phyloP scores from a whole-genome alignment of 441 rosid species.

The Breynia disticha region DNA sequence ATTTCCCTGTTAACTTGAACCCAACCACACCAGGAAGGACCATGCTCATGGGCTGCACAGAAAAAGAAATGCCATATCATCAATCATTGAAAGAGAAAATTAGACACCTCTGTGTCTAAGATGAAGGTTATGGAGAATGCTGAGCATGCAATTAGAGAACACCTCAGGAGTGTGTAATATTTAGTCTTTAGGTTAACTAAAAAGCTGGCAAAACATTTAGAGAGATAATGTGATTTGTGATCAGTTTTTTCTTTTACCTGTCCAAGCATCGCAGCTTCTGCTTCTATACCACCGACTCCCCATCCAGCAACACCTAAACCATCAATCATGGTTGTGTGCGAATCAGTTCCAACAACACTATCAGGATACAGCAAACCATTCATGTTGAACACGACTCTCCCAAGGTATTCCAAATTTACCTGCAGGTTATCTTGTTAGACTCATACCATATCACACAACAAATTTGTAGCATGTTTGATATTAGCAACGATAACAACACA shows the following conservation, averaged over 20 bases:
- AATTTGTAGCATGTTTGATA: background rate
- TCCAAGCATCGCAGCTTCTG: slow-evolving; percentile 99
- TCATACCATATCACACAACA: too few species aligned
- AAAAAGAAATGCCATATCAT: slow-evolving; percentile 4
- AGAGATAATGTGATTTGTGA: background rate
- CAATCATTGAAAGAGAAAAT: slow-evolving; percentile 4
- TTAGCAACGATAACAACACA: background rate
- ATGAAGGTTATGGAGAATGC: background rate
- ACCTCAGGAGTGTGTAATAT: background rate
- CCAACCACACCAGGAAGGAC: slow-evolving; percentile 98
- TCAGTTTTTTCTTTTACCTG: slow-evolving; percentile 43
- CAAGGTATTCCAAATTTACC: slow-evolving; percentile 98
- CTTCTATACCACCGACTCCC: slow-evolving; percentile 99
- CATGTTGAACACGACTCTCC: slow-evolving; percentile 94
- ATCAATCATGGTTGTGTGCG: slow-evolving; percentile 98
- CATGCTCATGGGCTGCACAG: slow-evolving; percentile 94
- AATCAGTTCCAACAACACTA: slow-evolving; percentile 98
- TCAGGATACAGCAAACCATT: slow-evolving; percentile 80
- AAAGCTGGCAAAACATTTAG: background rate
- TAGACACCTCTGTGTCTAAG: background rate
- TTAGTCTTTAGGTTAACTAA: background rate
- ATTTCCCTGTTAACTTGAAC: slow-evolving; percentile 77
- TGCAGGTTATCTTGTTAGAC: slow-evolving; percentile 22
- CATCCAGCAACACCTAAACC: slow-evolving; percentile 99
- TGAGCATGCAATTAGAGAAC: background rate